A percentile compares a stretch with the other conserved stretches of the same genome.
These are phyloP conservation scores for Claviceps fusiformis DNA, from an alignment of 2,329 filamentous ascomycete genomes.

Conservation along the genomic window DNA sequence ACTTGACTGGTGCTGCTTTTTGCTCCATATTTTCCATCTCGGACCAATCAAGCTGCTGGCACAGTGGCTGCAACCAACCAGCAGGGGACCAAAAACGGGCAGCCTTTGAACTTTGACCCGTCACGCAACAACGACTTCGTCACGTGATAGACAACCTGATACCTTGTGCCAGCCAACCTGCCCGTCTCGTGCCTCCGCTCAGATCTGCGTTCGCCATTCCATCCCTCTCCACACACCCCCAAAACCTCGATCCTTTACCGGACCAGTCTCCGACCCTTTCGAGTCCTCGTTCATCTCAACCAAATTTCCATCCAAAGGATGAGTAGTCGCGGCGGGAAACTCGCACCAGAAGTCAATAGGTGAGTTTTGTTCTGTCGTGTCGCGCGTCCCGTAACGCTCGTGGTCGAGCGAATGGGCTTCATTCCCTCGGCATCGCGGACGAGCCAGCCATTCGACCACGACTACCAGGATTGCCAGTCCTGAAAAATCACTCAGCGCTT, in stretches of 20 bases:
- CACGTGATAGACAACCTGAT: slow-evolving; percentile 14
- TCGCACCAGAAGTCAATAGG: slow-evolving; percentile 99
- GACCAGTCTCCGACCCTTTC: slow-evolving; percentile 12
- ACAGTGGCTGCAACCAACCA: background rate
- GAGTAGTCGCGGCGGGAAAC: slow-evolving; percentile 93
- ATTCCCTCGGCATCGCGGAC: background rate
- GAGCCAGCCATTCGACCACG: background rate
- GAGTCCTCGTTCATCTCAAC: slow-evolving; percentile 17
- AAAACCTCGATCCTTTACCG: slow-evolving; percentile 10
- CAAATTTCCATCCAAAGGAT: slow-evolving; percentile 52
- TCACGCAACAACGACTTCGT: slow-evolving; percentile 2
- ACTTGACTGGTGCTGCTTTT: background rate
- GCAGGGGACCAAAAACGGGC: background rate
- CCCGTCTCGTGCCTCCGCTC: slow-evolving; percentile 15
- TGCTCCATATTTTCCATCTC: background rate
- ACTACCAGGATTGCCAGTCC: background rate
- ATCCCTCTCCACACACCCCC: slow-evolving; percentile 11
- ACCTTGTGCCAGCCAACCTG: slow-evolving; percentile 11
- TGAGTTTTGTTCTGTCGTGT: slow-evolving; percentile 24
- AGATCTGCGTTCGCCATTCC: slow-evolving; percentile 17
- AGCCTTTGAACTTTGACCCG: background rate
- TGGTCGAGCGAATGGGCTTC: background rate
- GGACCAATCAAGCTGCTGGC: background rate
- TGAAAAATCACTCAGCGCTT: background rate
- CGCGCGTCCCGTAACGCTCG: slow-evolving; percentile 2